phyloP scores from a whole-genome alignment of 345 rosid species.

The Heritiera littoralis region DNA sequence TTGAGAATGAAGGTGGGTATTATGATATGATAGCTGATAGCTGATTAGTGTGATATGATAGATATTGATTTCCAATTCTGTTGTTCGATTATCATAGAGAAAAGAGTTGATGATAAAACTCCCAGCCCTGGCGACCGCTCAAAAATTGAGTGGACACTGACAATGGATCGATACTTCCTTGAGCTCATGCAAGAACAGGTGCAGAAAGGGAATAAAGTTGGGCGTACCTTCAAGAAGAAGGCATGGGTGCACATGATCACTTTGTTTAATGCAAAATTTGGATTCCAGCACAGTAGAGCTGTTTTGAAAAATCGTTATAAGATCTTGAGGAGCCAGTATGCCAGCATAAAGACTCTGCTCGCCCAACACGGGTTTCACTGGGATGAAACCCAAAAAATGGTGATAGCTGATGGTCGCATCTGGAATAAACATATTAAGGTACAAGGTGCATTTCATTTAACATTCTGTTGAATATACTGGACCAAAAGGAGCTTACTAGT shows the following conservation, averaged over 20 bases:
- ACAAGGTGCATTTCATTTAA: background rate
- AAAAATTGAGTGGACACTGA: background rate
- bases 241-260: constrained; percentile 7
- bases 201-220: constrained; percentile 9
- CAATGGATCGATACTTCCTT: constrained; percentile 14
- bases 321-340: constrained; percentile 10
- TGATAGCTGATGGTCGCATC: background rate
- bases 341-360: background rate
- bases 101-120: background rate
- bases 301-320: constrained; percentile 9
- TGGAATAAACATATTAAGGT: constrained; percentile 10
- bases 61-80: background rate
- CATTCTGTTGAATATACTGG: background rate
- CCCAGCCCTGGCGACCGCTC: background rate
- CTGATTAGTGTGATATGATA: background rate
- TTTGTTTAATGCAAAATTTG: background rate
- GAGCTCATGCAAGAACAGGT: background rate
- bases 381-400: constrained; percentile 14
- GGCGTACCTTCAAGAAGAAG: background rate
- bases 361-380: background rate
- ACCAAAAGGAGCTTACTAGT: background rate
- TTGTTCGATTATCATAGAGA: background rate
- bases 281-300: constrained; percentile 8
- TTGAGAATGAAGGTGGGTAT: constrained; percentile 10
- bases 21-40: background rate